These are phyloP conservation scores for Kodamaea restingae DNA, from an alignment of 805 yeast genomes.

Conservation along the genomic window DNA sequence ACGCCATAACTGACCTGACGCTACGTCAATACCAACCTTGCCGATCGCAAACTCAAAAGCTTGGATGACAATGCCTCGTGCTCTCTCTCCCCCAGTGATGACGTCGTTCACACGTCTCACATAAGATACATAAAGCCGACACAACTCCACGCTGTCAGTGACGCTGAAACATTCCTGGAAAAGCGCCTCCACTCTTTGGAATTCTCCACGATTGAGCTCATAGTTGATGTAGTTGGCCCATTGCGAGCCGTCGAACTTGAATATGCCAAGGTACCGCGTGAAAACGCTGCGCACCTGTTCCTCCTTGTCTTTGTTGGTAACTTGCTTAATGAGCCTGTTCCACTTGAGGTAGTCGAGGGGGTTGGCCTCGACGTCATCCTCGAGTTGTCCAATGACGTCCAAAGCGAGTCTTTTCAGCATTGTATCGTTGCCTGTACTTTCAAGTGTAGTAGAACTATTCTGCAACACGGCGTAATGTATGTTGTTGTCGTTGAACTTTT, in stretches of 20 bases:
- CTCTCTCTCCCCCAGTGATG: slow-evolving; percentile 78
- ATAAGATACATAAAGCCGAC: slow-evolving; percentile 74
- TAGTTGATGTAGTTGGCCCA: slow-evolving; percentile 73
- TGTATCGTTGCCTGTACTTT: not conserved
- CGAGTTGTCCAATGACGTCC: slow-evolving; percentile 58
- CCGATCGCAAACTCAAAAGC: slow-evolving; percentile 82
- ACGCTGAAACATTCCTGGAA: slow-evolving; percentile 61
- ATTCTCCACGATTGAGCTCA: slow-evolving; percentile 61
- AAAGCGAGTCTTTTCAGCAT: slow-evolving; percentile 23
- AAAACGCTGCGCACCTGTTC: slow-evolving; percentile 57
- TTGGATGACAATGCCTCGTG: slow-evolving; percentile 65
- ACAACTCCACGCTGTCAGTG: slow-evolving; percentile 62
- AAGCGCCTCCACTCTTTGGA: slow-evolving; percentile 58
- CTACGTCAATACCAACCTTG: slow-evolving; percentile 74
- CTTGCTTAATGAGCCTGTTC: slow-evolving; percentile 51
- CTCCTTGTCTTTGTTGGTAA: slow-evolving; percentile 47
- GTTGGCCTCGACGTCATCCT: slow-evolving; percentile 48
- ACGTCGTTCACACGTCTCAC: slow-evolving; percentile 68
- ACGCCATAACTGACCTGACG: slow-evolving; percentile 69
- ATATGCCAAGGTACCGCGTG: slow-evolving; percentile 56
- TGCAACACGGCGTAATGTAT: not conserved
- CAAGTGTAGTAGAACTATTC: not conserved
- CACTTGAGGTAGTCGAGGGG: slow-evolving; percentile 56
- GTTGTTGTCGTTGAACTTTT: too few relatives aligned
- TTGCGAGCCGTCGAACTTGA: slow-evolving; percentile 58